A percentile compares a stretch with the other conserved stretches of the same genome.
Conservation (phyloP, 1,139 yeast genomes). For the Hansenula sp. region DNA sequence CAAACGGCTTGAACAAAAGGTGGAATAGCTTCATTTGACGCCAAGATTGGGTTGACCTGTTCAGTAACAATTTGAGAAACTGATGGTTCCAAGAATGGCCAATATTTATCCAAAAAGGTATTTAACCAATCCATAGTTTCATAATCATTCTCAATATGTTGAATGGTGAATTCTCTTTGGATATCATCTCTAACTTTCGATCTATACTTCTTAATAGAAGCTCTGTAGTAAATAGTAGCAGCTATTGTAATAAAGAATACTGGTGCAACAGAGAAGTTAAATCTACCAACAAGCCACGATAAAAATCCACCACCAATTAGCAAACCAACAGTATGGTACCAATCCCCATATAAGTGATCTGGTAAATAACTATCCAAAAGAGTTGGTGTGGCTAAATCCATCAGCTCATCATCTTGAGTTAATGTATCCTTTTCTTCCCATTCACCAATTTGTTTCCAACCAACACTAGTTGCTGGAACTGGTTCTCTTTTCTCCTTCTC, state of each 20-base stretch:
- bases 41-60: conserved; percentile 78
- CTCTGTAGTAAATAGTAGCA: conserved; percentile 68
- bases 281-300: conserved; percentile 78
- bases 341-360: conserved; percentile 77
- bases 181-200: conserved; percentile 70
- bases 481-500: conserved; percentile 44
- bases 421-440: conserved; percentile 70
- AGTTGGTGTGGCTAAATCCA: conserved; percentile 67
- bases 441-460: conserved; percentile 94
- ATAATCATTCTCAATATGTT: conserved; percentile 77
- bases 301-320: conserved; percentile 61
- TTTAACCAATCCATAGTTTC: conserved; percentile 97
- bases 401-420: conserved; percentile 65
- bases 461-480: conserved; percentile 66
- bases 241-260: conserved; percentile 65
- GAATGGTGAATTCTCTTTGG: conserved; percentile 79
- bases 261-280: conserved; percentile 75
- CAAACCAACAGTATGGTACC: conserved; percentile 86
- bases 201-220: conserved; percentile 80
- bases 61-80: conserved; percentile 81
- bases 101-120: conserved; percentile 79
- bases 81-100: conserved; percentile 91
- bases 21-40: conserved; percentile 71
- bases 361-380: conserved; percentile 67
- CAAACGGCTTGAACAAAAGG: conserved; percentile 77